Conservation (phyloP, 768 basidiomycete species). For the Suillus subaureus region DNA sequence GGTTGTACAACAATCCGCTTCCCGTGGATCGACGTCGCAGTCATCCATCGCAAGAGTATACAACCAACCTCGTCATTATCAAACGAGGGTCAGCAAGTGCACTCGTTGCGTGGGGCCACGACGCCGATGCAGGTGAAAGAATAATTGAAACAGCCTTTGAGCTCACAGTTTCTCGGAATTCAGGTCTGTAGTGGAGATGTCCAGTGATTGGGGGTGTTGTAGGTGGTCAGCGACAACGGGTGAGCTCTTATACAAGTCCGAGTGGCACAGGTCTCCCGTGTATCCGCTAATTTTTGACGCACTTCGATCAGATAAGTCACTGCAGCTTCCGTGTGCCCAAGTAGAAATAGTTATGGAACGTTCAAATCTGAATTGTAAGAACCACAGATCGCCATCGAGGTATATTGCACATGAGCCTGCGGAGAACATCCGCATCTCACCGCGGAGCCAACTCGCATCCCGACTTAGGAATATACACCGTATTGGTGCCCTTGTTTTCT, state of each 20-base stretch:
- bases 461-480: neutral
- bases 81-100: constrained; percentile 26
- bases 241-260: constrained; percentile 2
- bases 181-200: neutral
- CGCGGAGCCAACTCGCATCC: neutral
- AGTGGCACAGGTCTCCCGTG: neutral
- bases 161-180: neutral
- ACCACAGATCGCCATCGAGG: neutral
- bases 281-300: neutral
- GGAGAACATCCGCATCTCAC: neutral
- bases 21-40: constrained; percentile 61
- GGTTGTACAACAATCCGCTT: constrained; percentile 19
- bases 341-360: neutral
- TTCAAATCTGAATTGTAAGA: neutral
- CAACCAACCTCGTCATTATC: constrained; percentile 27
- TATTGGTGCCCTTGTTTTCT: constrained; percentile 3
- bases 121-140: constrained; percentile 36
- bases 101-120: constrained; percentile 35
- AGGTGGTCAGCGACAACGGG: neutral
- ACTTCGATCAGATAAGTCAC: neutral
- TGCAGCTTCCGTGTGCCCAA: neutral
- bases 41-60: constrained; percentile 78
- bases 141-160: neutral
- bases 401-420: neutral
- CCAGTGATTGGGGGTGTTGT: neutral